Base-by-base conservation (phyloP, 352 stramenopile genomes). In the Phytophthora syringae region DNA sequence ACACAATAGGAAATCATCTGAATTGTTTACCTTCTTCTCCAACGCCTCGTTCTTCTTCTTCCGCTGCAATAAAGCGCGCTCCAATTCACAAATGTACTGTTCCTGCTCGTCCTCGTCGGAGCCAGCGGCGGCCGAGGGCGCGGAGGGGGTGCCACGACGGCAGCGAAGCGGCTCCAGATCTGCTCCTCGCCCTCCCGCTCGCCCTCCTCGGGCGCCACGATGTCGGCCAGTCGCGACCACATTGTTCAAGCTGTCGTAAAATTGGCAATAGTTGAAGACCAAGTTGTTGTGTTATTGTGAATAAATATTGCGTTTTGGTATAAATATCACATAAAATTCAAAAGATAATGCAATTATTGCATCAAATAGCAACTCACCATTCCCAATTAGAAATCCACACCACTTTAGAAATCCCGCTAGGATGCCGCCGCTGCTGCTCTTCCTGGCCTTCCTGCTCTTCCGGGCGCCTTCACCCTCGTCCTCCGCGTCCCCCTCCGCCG, bases 71-170 rank as follows among this genome's bases (percentile, higher is more conserved):
- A 93, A 59, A 12, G 82, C 82, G 21, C 84, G 74, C 65, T 93
- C 84, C 42, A 93, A 69, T 52, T 92, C 84, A 52, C 64, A 86
- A 34, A 93, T 93, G 61, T 93, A 93, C 48, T 82, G 82, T 50
- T 93, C 84, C 63, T 93, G 80, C 42, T 90, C 81, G 61, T 92
- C 71, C 7, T 86, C 80, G 2, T 86, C 49, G 25, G 52, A 42
- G 50, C 59, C 67, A 47, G 60, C 7, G 55, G 52, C 39, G 9
- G 40, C 28, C n/a, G 37, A 24, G 22, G 50, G 20, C n/a, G 39
- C n/a, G 52, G 50, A 39, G 54, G 61, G 18, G 84, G 77, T 49
- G 82, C 80, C 27, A 86, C 82, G 44, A 88, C 88, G 7, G 70
- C 67, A 13, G 69, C 48, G 24, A 83, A 79, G 40, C 72, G 72